Base-by-base conservation (phyloP, 176 grass and related monocot genomes). In the Bromus sterilis region DNA sequence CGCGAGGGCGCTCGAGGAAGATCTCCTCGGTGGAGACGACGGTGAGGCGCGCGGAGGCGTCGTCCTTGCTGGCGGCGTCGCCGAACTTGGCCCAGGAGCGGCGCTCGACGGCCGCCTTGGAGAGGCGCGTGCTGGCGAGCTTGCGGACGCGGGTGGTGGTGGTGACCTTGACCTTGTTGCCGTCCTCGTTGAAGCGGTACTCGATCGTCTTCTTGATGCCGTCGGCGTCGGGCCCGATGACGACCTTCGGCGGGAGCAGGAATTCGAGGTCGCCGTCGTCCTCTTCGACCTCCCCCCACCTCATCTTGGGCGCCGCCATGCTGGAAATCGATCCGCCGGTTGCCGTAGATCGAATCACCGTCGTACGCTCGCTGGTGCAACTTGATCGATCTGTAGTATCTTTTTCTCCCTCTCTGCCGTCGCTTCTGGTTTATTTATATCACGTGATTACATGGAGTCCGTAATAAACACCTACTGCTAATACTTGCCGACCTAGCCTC, bases 141-240 rank as follows among this genome's bases (percentile, higher is more conserved):
- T 25, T 70, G 23, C 37, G 84, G 71, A 94, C 91, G 44, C 87
- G 91, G 16, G 87, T 92, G 66, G 91, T 94, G 49, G 89, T 97
- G 40, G 87, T 89, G n/a, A 97, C 89, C 85, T 88, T 86, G 32
- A 97, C 89, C 83, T 91, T 91, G 80, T 92, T 97, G 26, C 88
- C 88, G 1, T 92, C 86, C 18, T 97, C 94, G 64, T 97, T 92
- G 78, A 97, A 92, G 25, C 86, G 66, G 68, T 94, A 97, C 83
- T 92, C 91, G 32, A 87, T 85, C n/a, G 77, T 87, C 80, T 71
- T 90, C 92, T 92, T 92, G 67, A 92, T 9, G 14, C 94, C 94
- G 89, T 88, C 82, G 80, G 75, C 94, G 76, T 97, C 94, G 41
- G 91, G 94, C 3, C 91, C 94, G 30, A 75, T 41, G 18, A 97